A percentile compares a stretch with the other conserved stretches of the same genome.
Evolutionary conservation across 225 moss, liverwort and hornwort genomes (phyloP).

Genomic region (Bryum argenteum): DNA sequence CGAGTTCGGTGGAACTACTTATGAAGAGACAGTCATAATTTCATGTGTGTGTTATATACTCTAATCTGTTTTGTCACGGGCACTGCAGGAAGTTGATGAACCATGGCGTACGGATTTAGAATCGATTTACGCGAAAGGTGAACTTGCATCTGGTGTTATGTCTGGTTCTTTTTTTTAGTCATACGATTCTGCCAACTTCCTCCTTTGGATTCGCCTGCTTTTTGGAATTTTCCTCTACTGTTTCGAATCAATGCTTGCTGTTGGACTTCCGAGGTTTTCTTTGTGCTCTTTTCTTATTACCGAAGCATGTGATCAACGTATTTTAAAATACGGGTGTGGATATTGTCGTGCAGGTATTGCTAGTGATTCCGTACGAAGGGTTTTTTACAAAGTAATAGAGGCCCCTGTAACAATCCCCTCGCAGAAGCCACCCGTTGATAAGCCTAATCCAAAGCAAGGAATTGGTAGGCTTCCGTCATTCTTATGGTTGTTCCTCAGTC

Average conservation of each 20-base stretch:
- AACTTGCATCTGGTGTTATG: slow-evolving; percentile 17
- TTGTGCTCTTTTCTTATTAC: slow-evolving; percentile 14
- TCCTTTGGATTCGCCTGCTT: background rate
- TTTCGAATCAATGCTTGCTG: slow-evolving; percentile 8
- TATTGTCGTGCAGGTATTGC: slow-evolving; percentile 39
- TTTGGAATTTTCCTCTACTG: background rate
- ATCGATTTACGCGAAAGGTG: slow-evolving; percentile 69
- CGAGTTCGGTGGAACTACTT: background rate
- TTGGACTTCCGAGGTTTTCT: slow-evolving; percentile 17
- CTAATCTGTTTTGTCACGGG: slow-evolving; percentile 8
- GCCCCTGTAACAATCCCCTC: slow-evolving; percentile 73
- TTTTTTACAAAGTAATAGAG: slow-evolving; percentile 86
- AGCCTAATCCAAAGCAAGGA: slow-evolving; percentile 95
- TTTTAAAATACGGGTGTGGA: slow-evolving; percentile 17
- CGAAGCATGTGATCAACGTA: slow-evolving; percentile 14
- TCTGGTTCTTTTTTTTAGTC: background rate
- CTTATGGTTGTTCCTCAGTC: background rate
- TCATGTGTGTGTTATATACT: background rate
- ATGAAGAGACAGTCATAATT: background rate
- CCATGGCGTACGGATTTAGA: slow-evolving; percentile 72
- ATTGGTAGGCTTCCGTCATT: slow-evolving; percentile 54
- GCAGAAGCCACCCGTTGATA: slow-evolving; percentile 80
- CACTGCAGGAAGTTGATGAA: slow-evolving; percentile 90
- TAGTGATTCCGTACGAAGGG: slow-evolving; percentile 63
- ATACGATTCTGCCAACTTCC: slow-evolving; percentile 6